Conservation (phyloP, 257 asterid species). For the Solanum piurae region DNA sequence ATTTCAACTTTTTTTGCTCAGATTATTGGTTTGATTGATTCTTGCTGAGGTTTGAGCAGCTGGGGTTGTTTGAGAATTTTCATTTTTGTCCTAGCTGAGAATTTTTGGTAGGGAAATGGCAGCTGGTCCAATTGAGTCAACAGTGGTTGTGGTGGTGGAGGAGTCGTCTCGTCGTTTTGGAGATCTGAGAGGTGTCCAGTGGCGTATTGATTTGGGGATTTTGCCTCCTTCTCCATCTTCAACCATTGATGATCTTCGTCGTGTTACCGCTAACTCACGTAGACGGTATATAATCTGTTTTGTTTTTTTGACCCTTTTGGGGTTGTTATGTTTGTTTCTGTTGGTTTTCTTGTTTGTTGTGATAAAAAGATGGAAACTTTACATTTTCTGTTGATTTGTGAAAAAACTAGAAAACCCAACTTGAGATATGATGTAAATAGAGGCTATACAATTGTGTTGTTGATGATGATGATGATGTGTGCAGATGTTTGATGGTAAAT, state of each 20-base stretch:
- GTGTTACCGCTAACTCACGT: constrained; percentile 79
- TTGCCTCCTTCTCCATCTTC: constrained; percentile 61
- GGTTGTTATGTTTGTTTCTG: not conserved
- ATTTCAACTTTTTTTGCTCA: not conserved
- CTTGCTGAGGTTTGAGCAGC: not conserved
- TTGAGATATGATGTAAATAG: not conserved
- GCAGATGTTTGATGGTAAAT: not conserved
- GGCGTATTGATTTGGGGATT: constrained; percentile 95
- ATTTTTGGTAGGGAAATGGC: not conserved
- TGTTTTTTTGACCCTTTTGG: not conserved
- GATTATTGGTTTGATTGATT: not conserved
- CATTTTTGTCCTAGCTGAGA: not conserved
- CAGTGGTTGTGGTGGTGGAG: not conserved
- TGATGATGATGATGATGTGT: not conserved
- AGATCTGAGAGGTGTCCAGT: constrained; percentile 78
- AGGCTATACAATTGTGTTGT: not conserved
- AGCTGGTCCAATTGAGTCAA: not conserved
- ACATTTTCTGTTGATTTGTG: not conserved
- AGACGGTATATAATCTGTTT: constrained; percentile 48
- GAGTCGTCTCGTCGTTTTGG: constrained; percentile 18
- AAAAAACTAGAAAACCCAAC: not conserved
- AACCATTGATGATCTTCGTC: constrained; percentile 73
- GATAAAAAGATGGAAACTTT: not conserved
- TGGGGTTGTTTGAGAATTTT: not conserved
- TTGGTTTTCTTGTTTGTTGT: not conserved